Base-by-base conservation (phyloP, 352 stramenopile genomes). In the Globisporangium yorkense region DNA sequence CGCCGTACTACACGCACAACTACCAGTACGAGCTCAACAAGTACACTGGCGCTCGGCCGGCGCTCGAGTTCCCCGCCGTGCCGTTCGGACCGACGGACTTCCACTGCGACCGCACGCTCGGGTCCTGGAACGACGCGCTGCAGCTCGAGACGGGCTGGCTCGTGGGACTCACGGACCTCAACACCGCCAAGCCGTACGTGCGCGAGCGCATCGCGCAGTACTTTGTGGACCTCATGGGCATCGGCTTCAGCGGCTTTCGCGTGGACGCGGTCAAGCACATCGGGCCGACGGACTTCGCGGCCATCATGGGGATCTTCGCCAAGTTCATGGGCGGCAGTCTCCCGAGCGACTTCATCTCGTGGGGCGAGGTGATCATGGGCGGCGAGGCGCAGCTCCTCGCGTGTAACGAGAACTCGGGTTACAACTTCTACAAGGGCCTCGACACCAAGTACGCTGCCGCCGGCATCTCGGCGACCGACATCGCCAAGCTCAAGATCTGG, bases 401-500 rank as follows among this genome's bases (percentile, higher is more conserved):
- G 18, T 90, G 78, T n/a, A 74, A 87, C 44, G 56, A 66, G 8
- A 68, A 70, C 58, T 77, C 65, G 13, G 71, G 71, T 2, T 88
- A 85, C 66, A 87, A 89, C 43, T 91, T 83, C 43, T 84, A 86
- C 61, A 69, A 67, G 31, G 77, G 68, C 0, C 63, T 91, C 12
- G 79, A 89, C 37, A 48, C 62, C 2, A 59, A 67, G 37, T 87
- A 78, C 54, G 27, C 56, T 4, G 63, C 72, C 1, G 72, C 68
- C 10, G 81, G 79, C 9, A 68, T 88, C 56, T 78, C 74, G 20
- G 41, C 65, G 10, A 70, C 46, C 0, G 81, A 91, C 54, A 77
- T 91, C 9, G 49, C 53, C 24, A 91, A 91, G 51, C 68, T 91
- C 55, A 91, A 91, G 69, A 85, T 89, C 54, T 91, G 77, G 81